These are phyloP conservation scores for Fraxinus sp. DNA, from an alignment of 305 asterid genomes.

Conservation along the genomic window DNA sequence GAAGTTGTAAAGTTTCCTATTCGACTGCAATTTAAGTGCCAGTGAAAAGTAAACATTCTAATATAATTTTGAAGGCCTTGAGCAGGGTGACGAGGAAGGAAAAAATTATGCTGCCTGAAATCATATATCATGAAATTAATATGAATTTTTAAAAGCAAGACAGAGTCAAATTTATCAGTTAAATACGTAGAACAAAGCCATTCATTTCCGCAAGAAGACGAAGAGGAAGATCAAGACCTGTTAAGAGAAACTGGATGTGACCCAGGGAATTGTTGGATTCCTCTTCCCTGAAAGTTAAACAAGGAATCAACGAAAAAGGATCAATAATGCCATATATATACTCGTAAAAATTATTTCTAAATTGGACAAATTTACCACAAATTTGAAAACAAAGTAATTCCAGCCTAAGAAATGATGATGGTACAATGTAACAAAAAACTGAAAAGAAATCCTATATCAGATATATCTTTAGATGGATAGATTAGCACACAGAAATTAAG, in stretches of 20 bases:
- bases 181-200: conserved; percentile 9
- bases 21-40: background rate
- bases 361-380: conserved; percentile 11
- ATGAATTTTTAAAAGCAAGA: background rate
- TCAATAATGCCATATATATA: conserved; percentile 2
- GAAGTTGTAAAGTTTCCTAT: background rate
- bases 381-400: conserved; percentile 21
- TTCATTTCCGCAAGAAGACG: conserved; percentile 11
- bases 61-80: background rate
- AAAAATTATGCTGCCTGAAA: background rate
- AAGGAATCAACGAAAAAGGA: conserved; percentile 21
- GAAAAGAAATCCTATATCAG: conserved; percentile 3
- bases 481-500: background rate
- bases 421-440: background rate
- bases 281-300: conserved; percentile 59
- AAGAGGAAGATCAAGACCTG: conserved; percentile 55
- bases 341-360: background rate
- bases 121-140: background rate
- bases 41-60: background rate
- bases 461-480: background rate
- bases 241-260: conserved; percentile 98
- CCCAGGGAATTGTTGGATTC: conserved; percentile 78
- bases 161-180: background rate
- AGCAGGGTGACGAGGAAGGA: background rate
- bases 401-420: background rate